phyloP scores from a whole-genome alignment of 2,329 filamentous ascomycete genomes.

The Neurospora sp. region DNA sequence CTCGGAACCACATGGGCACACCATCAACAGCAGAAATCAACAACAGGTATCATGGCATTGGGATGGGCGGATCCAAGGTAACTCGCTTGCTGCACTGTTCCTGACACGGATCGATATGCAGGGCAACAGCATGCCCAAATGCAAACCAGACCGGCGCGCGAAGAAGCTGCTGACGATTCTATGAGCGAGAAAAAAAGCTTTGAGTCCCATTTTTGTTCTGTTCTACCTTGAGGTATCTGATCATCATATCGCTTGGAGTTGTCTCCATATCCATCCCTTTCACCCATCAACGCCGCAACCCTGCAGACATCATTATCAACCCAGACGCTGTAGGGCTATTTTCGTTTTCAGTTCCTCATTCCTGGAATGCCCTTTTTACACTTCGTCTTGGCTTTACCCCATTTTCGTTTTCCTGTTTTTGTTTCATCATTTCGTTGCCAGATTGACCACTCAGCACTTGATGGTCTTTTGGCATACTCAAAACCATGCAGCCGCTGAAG shows the following conservation, averaged over 20 bases:
- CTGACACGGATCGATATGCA: neutral
- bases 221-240: neutral
- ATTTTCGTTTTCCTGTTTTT: neutral
- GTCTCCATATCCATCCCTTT: neutral
- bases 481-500: neutral
- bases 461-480: neutral
- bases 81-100: neutral
- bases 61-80: neutral
- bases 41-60: neutral
- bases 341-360: neutral
- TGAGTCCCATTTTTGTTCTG: neutral
- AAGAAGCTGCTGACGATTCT: neutral
- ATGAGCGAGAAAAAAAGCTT: neutral
- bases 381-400: neutral
- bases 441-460: neutral
- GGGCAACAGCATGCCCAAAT: neutral
- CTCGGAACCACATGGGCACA: neutral
- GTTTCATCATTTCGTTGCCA: neutral
- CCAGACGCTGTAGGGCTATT: neutral
- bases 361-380: neutral
- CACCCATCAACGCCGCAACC: neutral
- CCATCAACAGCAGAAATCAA: neutral
- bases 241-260: neutral
- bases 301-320: neutral
- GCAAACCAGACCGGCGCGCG: neutral